Percentiles rank a stretch among this genome's conserved stretches.
phyloP scores from a whole-genome alignment of 1,139 yeast genomes.

The Diutina rugosa region DNA sequence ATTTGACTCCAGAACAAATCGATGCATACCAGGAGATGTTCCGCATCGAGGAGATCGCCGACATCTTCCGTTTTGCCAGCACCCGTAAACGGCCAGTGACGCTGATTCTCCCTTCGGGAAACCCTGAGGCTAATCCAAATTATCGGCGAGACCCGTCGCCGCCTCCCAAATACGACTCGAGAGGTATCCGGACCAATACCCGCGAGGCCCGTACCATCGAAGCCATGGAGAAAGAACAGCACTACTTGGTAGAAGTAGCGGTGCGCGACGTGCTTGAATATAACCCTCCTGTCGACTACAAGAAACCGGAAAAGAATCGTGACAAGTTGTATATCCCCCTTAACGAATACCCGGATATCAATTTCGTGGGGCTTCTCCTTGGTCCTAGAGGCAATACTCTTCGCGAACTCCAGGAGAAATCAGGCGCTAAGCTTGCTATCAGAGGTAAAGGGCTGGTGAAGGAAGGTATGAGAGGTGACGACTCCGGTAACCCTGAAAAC shows the following conservation, averaged over 20 bases:
- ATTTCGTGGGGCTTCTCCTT: conserved; percentile 78
- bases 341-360: conserved; percentile 80
- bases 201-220: conserved; percentile 55
- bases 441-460: conserved; percentile 93
- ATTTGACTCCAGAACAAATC: conserved; percentile 73
- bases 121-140: conserved; percentile 11
- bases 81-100: conserved; percentile 34
- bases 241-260: conserved; percentile 62
- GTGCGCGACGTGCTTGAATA: conserved; percentile 64
- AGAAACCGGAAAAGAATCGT: conserved; percentile 53
- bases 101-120: conserved; percentile 23
- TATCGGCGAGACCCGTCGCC: conserved; percentile 69
- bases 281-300: conserved; percentile 70
- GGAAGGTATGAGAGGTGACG: conserved; percentile 61
- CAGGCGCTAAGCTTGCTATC: conserved; percentile 79
- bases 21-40: conserved; percentile 67
- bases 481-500: conserved; percentile 7
- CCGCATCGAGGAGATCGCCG: conserved; percentile 66
- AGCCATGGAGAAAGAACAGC: conserved; percentile 66
- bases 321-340: conserved; percentile 84
- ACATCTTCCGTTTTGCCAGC: conserved; percentile 31
- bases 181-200: conserved; percentile 79
- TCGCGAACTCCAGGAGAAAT: conserved; percentile 64
- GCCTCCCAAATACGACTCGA: conserved; percentile 77
- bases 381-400: conserved; percentile 96